phyloP scores from a whole-genome alignment of 352 stramenopile genomes.

The Pythium angustatum region DNA sequence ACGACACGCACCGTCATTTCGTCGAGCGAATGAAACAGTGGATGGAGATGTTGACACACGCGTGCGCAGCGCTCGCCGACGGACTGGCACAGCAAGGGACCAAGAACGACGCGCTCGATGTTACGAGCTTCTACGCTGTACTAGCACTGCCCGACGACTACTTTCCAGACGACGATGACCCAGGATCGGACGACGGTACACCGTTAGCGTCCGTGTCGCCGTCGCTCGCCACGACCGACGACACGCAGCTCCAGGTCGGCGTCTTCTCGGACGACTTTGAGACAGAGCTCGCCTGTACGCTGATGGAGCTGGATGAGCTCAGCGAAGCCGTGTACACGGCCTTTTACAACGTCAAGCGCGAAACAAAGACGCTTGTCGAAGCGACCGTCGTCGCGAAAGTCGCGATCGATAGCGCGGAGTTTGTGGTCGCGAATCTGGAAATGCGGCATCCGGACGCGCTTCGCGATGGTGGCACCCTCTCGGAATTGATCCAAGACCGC shows the following conservation, averaged over 20 bases:
- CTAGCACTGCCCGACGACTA: slow-evolving; percentile 8
- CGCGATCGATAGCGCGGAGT: slow-evolving; percentile 27
- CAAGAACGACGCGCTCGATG: not conserved
- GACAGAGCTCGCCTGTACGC: slow-evolving; percentile 30
- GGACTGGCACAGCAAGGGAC: not conserved
- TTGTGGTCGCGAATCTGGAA: slow-evolving; percentile 29
- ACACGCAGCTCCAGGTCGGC: not conserved
- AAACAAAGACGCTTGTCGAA: slow-evolving; percentile 38
- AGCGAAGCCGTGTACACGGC: slow-evolving; percentile 25
- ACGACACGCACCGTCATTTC: not conserved
- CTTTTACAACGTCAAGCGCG: slow-evolving; percentile 37
- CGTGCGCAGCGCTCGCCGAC: slow-evolving; percentile 1
- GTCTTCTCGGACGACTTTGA: slow-evolving; percentile 21
- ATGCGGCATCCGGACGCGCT: slow-evolving; percentile 17
- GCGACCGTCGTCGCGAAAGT: slow-evolving; percentile 34
- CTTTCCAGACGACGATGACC: not conserved
- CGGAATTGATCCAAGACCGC: not conserved
- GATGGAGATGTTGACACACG: not conserved
- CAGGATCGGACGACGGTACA: not conserved
- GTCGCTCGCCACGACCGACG: not conserved
- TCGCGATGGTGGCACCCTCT: not conserved
- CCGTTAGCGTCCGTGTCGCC: too few species aligned
- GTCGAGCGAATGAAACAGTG: not conserved
- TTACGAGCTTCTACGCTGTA: slow-evolving; percentile 11
- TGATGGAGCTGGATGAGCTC: slow-evolving; percentile 33